Evolutionary conservation across 805 yeast species (phyloP).

Genomic region (Zygotorulaspora danielsina): DNA sequence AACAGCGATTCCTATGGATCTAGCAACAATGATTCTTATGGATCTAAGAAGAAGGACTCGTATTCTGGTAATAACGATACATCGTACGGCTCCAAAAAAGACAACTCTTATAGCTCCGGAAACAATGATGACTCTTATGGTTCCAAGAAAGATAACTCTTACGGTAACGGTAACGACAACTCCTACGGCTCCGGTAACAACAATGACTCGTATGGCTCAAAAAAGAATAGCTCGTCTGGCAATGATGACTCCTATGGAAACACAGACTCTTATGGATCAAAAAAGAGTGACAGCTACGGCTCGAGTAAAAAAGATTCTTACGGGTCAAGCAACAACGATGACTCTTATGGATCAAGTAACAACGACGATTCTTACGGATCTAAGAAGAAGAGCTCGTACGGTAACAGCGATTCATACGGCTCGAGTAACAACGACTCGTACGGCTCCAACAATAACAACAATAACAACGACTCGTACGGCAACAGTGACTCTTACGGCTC

Average conservation of each 20-base stretch:
- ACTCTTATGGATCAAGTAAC: slow-evolving; percentile 30
- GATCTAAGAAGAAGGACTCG: no score
- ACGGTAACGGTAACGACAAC: slow-evolving; percentile 20
- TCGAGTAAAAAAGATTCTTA: slow-evolving; percentile 17
- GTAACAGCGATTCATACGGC: slow-evolving; percentile 25
- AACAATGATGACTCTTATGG: slow-evolving; percentile 20
- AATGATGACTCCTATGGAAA: slow-evolving; percentile 27
- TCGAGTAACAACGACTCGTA: slow-evolving; percentile 19
- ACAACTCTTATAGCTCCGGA: slow-evolving; percentile 26
- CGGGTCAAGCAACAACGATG: slow-evolving; percentile 22
- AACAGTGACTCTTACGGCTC: slow-evolving; percentile 21
- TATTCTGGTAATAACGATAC: slow-evolving; percentile 23
- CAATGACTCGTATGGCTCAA: slow-evolving; percentile 20
- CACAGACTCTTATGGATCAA: slow-evolving; percentile 18
- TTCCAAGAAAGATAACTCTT: slow-evolving; percentile 23
- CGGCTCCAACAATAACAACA: slow-evolving; percentile 23
- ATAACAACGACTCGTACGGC: slow-evolving; percentile 21
- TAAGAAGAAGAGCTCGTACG: no score
- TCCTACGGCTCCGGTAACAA: slow-evolving; percentile 26
- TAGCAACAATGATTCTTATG: slow-evolving; percentile 13
- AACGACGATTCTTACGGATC: slow-evolving; percentile 27
- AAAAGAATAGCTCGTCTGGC: slow-evolving; percentile 19
- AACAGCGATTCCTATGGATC: slow-evolving; percentile 19
- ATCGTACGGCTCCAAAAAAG: slow-evolving; percentile 12
- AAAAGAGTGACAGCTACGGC: slow-evolving; percentile 24